Base-by-base conservation (phyloP, 2,329 filamentous ascomycete species). In the Fusarium euwallaceae region DNA sequence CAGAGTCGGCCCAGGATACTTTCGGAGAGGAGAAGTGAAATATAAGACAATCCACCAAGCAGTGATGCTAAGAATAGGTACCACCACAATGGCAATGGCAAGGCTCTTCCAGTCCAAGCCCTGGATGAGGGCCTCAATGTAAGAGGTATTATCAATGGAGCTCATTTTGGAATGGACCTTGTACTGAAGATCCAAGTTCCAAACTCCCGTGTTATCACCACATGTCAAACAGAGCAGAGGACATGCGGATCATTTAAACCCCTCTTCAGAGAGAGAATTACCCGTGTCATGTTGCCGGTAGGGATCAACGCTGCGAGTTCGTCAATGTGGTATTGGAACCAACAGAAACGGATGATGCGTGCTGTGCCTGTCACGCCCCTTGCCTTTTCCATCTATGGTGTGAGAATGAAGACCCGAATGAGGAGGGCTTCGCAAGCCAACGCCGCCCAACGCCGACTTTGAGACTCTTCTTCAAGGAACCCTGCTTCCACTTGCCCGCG, bases 1-100 rank as follows among this genome's bases (percentile, higher is more conserved):
- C n/a, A 76, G 53, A 5, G 22, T 45, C 4, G 74, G 74, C 2
- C 74, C 71, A 32, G 74, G 74, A 53, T 61, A 76, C 27, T 70
- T 66, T 34, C 71, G 48, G 4, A 76, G 55, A 12, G 73, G 74
- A 22, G 74, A 76, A 32, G 48, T 20, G 17, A 74, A 65, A 16
- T 75, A 70, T 9, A 66, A 12, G 4, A 70, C 66, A 27, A 73
- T 69, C 68, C 73, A 72, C 74, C 72, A 76, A 9, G 24, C 20
- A 53, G 45, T 32, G n/a, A 74, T 37, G 41, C 69, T 74, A n/a
- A 74, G 11, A 29, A 72, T 5, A 20, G 73, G 73, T 11, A 75
- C 71, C 32, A 68, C 34, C 2, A 55, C 48, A 17, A 70, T 22
- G 3, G 69, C 61, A 6, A 41, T 32, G 11, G 56, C 58, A 10